These are phyloP conservation scores for Pseudozyma tsukubaensis DNA, from an alignment of 1,284 basidiomycete species.

Conservation along the genomic window DNA sequence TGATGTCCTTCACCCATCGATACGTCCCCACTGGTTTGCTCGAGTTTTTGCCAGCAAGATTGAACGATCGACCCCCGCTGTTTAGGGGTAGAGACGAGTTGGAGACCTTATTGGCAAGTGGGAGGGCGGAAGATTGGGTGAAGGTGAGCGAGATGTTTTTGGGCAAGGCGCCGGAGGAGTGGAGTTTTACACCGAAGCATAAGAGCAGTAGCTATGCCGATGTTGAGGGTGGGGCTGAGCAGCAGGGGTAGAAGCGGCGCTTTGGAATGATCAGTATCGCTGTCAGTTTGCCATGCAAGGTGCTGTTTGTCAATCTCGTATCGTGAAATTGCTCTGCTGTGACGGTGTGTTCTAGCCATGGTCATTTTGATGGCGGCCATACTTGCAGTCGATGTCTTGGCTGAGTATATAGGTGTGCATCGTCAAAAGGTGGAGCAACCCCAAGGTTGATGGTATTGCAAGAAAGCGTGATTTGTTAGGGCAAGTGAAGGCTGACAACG, in stretches of 20 bases:
- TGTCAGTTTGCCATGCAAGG: not conserved
- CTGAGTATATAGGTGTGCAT: too few species aligned
- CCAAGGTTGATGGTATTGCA: too few species aligned
- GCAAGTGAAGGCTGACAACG: not conserved
- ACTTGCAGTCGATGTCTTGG: too few species aligned
- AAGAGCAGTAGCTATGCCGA: slow-evolving; percentile 46
- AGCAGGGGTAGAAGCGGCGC: slow-evolving; percentile 35
- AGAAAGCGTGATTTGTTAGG: not conserved
- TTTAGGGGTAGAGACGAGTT: slow-evolving; percentile 88
- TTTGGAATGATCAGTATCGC: not conserved
- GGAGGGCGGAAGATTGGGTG: slow-evolving; percentile 90
- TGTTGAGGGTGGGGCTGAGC: slow-evolving; percentile 12
- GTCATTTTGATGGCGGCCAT: too few species aligned
- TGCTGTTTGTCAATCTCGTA: not conserved
- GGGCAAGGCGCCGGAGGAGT: slow-evolving; percentile 75
- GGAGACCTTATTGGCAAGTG: slow-evolving; percentile 81
- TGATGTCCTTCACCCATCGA: slow-evolving; percentile 92
- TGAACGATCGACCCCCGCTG: slow-evolving; percentile 90
- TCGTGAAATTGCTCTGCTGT: too few species aligned
- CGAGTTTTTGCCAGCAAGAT: slow-evolving; percentile 81
- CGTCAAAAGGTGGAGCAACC: too few species aligned
- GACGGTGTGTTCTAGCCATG: too few species aligned
- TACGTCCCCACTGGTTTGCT: slow-evolving; percentile 93
- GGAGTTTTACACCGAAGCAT: slow-evolving; percentile 73
- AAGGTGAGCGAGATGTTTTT: slow-evolving; percentile 94